Percentiles rank a stretch among this genome's conserved stretches.
Conservation (phyloP, 352 stramenopile genomes). For the Globisporangium okanoganense region DNA sequence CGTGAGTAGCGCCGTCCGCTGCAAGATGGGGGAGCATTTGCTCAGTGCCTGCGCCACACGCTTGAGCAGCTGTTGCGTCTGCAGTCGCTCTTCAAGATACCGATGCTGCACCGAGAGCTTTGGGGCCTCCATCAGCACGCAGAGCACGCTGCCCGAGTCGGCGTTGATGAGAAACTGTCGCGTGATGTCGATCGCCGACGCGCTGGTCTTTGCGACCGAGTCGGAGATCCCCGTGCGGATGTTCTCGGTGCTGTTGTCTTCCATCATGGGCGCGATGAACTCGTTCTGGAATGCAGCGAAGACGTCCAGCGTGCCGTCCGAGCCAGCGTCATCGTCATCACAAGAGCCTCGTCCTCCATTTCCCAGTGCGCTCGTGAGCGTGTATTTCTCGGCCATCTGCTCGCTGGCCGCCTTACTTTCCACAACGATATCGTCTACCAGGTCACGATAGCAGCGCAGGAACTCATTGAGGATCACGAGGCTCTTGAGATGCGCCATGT, state of each 20-base stretch:
- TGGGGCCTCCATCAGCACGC: constrained; percentile 10
- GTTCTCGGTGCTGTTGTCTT: constrained; percentile 16
- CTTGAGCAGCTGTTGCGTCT: constrained; percentile 22
- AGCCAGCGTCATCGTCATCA: neutral
- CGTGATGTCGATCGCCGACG: constrained; percentile 13
- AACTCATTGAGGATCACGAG: constrained; percentile 46
- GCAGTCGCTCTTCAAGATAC: constrained; percentile 12
- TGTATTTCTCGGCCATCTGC: constrained; percentile 48
- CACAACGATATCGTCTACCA: constrained; percentile 26
- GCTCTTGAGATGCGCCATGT: constrained; percentile 37
- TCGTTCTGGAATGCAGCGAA: constrained; percentile 41
- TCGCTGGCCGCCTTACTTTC: constrained; percentile 26
- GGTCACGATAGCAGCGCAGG: constrained; percentile 19
- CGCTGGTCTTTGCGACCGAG: constrained; percentile 5
- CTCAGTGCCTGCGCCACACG: constrained; percentile 26
- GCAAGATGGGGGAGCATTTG: constrained; percentile 23
- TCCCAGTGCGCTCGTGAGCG: constrained; percentile 35
- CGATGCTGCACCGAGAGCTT: neutral
- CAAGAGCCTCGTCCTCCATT: neutral
- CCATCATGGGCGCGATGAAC: constrained; percentile 35
- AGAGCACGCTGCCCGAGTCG: constrained; percentile 25
- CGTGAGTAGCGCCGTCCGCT: constrained; percentile 9
- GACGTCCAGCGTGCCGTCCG: constrained; percentile 24
- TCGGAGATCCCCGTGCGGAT: constrained; percentile 9
- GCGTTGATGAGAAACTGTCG: constrained; percentile 36